A percentile compares a stretch with the other conserved stretches of the same genome.
Evolutionary conservation across 2,329 filamentous ascomycete genomes (phyloP).

Genomic region (Chaetomium globosum): DNA sequence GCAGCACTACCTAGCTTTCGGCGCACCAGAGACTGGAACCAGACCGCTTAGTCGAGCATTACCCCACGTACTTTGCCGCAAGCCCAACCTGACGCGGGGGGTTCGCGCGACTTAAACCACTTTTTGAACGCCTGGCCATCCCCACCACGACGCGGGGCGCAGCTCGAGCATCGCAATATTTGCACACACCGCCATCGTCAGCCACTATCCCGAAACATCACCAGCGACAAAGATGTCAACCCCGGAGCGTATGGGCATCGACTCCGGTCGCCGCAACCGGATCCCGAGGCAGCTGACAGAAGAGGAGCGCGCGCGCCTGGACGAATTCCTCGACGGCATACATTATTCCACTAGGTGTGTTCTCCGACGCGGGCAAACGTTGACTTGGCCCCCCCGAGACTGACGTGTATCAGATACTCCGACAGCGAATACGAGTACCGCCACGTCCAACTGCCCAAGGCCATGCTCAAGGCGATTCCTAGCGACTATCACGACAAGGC

Average conservation of each 20-base stretch:
- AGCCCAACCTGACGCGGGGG: slow-evolving; percentile 3
- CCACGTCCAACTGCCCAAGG: slow-evolving; percentile 95
- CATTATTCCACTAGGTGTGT: slow-evolving; percentile 89
- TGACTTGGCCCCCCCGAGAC: slow-evolving; percentile 24
- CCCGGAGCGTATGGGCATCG: slow-evolving; percentile 61
- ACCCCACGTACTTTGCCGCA: slow-evolving; percentile 20
- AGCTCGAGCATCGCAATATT: background rate
- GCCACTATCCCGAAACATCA: background rate
- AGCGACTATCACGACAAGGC: slow-evolving; percentile 66
- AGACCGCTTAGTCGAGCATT: slow-evolving; percentile 5
- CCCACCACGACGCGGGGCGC: background rate
- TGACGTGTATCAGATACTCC: slow-evolving; percentile 68
- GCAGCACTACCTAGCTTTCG: background rate
- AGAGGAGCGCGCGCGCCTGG: slow-evolving; percentile 76
- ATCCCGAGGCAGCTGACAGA: slow-evolving; percentile 79
- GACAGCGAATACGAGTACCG: slow-evolving; percentile 95
- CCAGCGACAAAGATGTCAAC: slow-evolving; percentile 35
- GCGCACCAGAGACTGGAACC: background rate
- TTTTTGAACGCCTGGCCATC: background rate
- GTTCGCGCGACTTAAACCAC: slow-evolving; percentile 7
- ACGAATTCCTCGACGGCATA: slow-evolving; percentile 90
- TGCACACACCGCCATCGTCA: background rate
- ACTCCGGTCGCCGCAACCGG: slow-evolving; percentile 83
- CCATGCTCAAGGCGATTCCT: slow-evolving; percentile 96
- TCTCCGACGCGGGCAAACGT: slow-evolving; percentile 14